Base-by-base conservation (phyloP, 2,329 filamentous ascomycete species). In the Microcyclosporella mali region DNA sequence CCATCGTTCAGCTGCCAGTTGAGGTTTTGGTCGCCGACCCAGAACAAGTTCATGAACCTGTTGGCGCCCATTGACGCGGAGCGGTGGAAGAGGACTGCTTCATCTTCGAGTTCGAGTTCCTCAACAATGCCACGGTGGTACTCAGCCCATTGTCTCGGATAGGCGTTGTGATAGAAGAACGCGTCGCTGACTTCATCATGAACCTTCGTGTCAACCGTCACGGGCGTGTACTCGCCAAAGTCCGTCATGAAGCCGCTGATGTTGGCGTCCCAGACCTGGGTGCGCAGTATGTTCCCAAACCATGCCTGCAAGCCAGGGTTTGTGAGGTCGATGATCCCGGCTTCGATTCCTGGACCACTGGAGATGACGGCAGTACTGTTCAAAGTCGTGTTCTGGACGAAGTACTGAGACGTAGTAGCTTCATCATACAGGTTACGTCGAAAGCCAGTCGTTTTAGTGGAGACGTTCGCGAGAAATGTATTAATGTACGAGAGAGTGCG, bases 1-100 rank as follows among this genome's bases (percentile, higher is more conserved):
- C 63, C 62, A 32, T 66, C 64, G 27, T 64, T 59, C 17, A 57
- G 42, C 3, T 59, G 57, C 58, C 59, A 61, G 33, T 60, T 52
- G 14, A 61, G 60, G 33, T 65, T 56, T 37, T 66, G 62, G 33
- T 66, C 64, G 29, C 64, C 63, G 3, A 59, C 61, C 63, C 64
- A 66, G 57, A 65, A 66, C 6, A 66, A 52, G 40, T 65, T 66
- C 51, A 60, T 63, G 47, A 65, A 51, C 10, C 55, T 52, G 38
- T 62, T 59, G 0, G 62, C 53, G 1, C 52, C 56, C 36, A 62
- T 57, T 6, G 61, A 54, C 1, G 62, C 60, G 2, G 61, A 64
- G 10, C 62, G 60, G 39, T 66, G 62, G 52, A 65, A 66, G 6
- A 61, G 50, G 29, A 66, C 51, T 0, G 59, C 56, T 37, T 65